Percentiles rank a stretch among this genome's conserved stretches.
phyloP scores from a whole-genome alignment of 2,329 filamentous ascomycete species.

The Ceratocystiopsis sp. region DNA sequence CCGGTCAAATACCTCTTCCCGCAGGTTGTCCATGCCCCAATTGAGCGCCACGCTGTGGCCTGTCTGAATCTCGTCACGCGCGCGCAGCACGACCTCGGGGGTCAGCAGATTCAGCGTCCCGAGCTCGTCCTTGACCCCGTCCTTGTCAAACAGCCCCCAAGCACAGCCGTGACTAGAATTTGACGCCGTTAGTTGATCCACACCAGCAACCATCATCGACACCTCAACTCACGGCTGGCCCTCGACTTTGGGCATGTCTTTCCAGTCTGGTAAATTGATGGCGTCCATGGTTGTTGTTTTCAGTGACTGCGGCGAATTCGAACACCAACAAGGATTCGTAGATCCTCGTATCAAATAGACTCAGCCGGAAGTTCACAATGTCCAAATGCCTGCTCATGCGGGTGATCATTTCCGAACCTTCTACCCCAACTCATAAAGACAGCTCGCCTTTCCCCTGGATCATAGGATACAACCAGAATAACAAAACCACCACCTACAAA shows the following conservation, averaged over 20 bases:
- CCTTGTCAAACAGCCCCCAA: constrained; percentile 34
- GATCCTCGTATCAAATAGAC: too few relatives aligned
- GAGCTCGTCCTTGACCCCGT: constrained; percentile 29
- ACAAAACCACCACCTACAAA: too few relatives aligned
- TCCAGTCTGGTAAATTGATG: constrained; percentile 1
- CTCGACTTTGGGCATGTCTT: constrained; percentile 5
- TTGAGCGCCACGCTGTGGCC: constrained; percentile 40
- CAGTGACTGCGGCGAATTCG: too few relatives aligned
- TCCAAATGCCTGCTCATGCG: too few relatives aligned
- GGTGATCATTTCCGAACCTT: too few relatives aligned
- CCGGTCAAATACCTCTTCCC: constrained; percentile 32
- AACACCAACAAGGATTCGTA: too few relatives aligned
- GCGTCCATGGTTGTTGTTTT: neutral
- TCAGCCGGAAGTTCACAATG: too few relatives aligned
- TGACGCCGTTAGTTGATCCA: constrained; percentile 8
- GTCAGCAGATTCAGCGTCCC: constrained; percentile 45
- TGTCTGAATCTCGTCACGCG: constrained; percentile 33
- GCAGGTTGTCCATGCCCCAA: constrained; percentile 39
- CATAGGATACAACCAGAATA: too few relatives aligned
- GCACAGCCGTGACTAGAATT: constrained; percentile 12
- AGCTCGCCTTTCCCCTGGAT: too few relatives aligned
- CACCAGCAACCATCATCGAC: too few relatives aligned
- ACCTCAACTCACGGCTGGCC: constrained; percentile 3
- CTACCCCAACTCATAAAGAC: too few relatives aligned
- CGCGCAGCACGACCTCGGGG: constrained; percentile 32